phyloP scores from a whole-genome alignment of 345 rosid genomes.

The Geranium brycei region DNA sequence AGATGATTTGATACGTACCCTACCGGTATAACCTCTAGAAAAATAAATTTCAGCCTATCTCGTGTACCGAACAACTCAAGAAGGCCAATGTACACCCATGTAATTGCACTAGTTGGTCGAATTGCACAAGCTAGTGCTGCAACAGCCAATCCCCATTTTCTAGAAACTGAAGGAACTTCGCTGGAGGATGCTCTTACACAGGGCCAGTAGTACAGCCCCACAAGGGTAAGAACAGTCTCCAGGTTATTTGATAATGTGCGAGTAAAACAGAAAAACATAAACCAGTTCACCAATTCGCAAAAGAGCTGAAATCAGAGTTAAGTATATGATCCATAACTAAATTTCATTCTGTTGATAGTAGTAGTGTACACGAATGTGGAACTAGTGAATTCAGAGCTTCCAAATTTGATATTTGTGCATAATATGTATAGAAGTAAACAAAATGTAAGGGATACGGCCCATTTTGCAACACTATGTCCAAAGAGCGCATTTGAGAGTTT shows the following conservation, averaged over 20 bases:
- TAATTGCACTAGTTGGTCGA: constrained; percentile 83
- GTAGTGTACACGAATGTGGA: not conserved
- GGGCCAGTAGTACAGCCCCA: constrained; percentile 81
- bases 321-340: constrained; percentile 15
- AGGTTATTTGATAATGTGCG: constrained; percentile 85
- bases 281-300: constrained; percentile 77
- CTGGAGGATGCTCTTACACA: constrained; percentile 43
- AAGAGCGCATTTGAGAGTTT: constrained; percentile 49
- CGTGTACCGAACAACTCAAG: constrained; percentile 49
- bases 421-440: not conserved
- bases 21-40: constrained; percentile 52
- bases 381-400: not conserved
- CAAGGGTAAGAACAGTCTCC: constrained; percentile 83
- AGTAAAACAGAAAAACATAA: constrained; percentile 73
- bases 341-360: not conserved
- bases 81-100: constrained; percentile 75
- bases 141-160: constrained; percentile 61
- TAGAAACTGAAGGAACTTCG: constrained; percentile 26
- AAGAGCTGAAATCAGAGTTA: constrained; percentile 49
- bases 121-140: constrained; percentile 83
- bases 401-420: not conserved
- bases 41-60: constrained; percentile 44
- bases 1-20: constrained; percentile 42
- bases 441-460: constrained; percentile 69
- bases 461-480: constrained; percentile 44